Conservation (phyloP, 2,329 filamentous ascomycete species). For the Tolypocladium ovalisporum region DNA sequence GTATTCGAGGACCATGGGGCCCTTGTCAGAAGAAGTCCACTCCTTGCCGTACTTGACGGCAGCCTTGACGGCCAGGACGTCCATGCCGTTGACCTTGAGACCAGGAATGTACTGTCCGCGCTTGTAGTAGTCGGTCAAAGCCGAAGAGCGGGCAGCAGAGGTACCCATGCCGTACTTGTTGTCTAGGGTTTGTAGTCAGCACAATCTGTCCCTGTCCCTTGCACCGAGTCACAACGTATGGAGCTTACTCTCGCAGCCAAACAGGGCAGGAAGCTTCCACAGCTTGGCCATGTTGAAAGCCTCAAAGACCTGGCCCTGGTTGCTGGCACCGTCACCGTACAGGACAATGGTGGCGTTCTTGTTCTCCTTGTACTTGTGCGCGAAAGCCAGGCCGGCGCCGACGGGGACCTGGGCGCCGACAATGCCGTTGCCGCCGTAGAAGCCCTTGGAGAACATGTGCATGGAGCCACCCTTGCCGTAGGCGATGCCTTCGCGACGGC, state of each 20-base stretch:
- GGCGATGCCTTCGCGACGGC: constrained; percentile 89
- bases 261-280: constrained; percentile 91
- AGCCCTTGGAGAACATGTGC: constrained; percentile 99
- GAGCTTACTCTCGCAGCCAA: constrained; percentile 90
- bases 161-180: constrained; percentile 99
- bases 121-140: constrained; percentile 99
- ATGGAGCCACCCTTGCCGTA: constrained; percentile 99
- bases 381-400: constrained; percentile 91
- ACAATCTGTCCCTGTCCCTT: neutral
- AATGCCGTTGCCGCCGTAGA: constrained; percentile 98
- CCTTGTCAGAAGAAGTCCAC: constrained; percentile 72
- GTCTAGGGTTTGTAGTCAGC: constrained; percentile 44
- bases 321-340: constrained; percentile 96
- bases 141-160: constrained; percentile 83
- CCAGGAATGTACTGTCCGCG: constrained; percentile 99
- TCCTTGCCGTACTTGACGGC: constrained; percentile 91
- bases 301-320: constrained; percentile 99
- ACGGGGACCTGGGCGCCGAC: constrained; percentile 98
- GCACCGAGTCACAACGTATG: neutral
- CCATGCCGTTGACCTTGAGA: constrained; percentile 99
- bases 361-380: constrained; percentile 84
- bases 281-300: constrained; percentile 99
- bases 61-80: constrained; percentile 94
- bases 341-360: constrained; percentile 81
- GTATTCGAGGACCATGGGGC: constrained; percentile 94